phyloP scores from a whole-genome alignment of 2,329 filamentous ascomycete species.

The Tothia fuscella region DNA sequence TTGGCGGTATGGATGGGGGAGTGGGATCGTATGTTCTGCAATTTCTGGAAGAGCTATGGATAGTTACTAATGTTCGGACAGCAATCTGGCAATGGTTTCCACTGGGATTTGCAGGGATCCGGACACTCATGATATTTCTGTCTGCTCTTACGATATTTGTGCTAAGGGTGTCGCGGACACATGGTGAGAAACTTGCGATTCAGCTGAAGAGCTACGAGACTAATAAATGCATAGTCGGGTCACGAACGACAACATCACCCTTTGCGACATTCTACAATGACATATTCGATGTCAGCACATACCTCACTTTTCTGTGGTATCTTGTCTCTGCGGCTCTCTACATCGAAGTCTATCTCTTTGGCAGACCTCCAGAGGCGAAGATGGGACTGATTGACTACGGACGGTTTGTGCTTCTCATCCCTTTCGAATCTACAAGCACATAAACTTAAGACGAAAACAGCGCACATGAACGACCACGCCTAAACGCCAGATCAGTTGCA shows the following conservation, averaged over 20 bases:
- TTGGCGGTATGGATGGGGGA: constrained; percentile 59
- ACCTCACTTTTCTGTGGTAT: constrained; percentile 67
- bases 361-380: constrained; percentile 45
- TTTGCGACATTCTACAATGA: constrained; percentile 51
- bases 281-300: constrained; percentile 46
- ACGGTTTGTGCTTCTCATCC: constrained; percentile 47
- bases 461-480: constrained; percentile 52
- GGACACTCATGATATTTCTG: constrained; percentile 63
- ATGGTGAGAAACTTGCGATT: constrained; percentile 27
- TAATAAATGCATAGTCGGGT: constrained; percentile 22
- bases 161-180: constrained; percentile 73
- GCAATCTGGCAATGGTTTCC: constrained; percentile 83
- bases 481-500: constrained; percentile 77
- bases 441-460: constrained; percentile 16
- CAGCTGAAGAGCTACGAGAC: background rate
- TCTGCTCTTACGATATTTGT: constrained; percentile 68
- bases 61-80: constrained; percentile 26
- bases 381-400: constrained; percentile 63
- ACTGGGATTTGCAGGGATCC: constrained; percentile 60
- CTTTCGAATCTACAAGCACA: too few species aligned
- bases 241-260: constrained; percentile 54
- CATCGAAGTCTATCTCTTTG: constrained; percentile 69
- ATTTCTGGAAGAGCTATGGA: background rate
- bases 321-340: constrained; percentile 66
- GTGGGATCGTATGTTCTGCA: constrained; percentile 52